Evolutionary conservation across 345 rosid genomes (phyloP), one percentile per base, ranked within the genome.

Genomic region (Melaleuca quinquenervia): DNA sequence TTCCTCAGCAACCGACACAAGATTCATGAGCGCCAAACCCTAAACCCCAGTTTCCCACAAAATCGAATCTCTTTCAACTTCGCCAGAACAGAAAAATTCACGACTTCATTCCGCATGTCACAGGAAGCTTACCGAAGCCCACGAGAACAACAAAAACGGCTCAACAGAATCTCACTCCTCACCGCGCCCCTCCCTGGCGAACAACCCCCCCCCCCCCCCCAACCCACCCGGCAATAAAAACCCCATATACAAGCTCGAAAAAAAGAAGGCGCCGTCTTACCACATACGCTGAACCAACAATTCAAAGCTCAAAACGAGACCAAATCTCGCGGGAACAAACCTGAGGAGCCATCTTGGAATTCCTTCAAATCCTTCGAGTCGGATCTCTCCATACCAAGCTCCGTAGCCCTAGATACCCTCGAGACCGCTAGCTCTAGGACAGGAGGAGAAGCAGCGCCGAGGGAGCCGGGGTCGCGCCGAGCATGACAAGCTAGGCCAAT

Each of bases 351-450:
- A 26, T 78, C 90, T 86, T 88, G 56, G 53, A 90, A 90, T 91
- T 64, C 88, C 90, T 78, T 89, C 88, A 85, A 89, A 85, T 85
- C 91, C 76, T 88, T 93, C 84, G 90, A 87, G 64, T 89, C 87
- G 87, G 95, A 92, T 94, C 95, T 92, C 90, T 94, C 95, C 97
- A 94, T 94, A 58, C 52, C 36, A 87, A 88, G 45, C 53, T 64
- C 86, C 82, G 48, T 84, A 88, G 85, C 87, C 89, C 90, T 83
- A 84, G 60, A 84, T 82, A 52, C 82, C 29, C 32, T n/a, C n/a
- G 70, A n/a, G 9, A n/a, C 70, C 18, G 16, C 48, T 49, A 82
- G 64, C 82, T 74, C 87, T 53, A 78, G 83, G 82, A 64, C 48
- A 50, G 55, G 86, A 85, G 83, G 24, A 32, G 76, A 2, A 32